A percentile compares a stretch with the other conserved stretches of the same genome.
phyloP scores from a whole-genome alignment of 805 yeast genomes.

The Nakazawaea siamensis region DNA sequence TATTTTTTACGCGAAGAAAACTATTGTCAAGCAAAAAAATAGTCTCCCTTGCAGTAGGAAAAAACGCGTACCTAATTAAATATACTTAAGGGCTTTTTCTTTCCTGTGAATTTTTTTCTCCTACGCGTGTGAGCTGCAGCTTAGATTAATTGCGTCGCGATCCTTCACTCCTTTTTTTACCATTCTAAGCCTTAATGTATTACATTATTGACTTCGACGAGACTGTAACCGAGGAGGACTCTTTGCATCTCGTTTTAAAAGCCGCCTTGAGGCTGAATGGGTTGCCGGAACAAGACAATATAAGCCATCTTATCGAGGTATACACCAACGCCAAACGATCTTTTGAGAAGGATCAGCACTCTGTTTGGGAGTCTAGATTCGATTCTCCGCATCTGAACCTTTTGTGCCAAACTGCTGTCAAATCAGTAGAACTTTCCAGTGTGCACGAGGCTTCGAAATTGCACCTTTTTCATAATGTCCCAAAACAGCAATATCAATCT shows the following conservation, averaged over 20 bases:
- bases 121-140: too few species aligned
- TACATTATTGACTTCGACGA: slow-evolving; percentile 63
- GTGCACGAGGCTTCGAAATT: slow-evolving; percentile 30
- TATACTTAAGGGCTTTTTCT: too few species aligned
- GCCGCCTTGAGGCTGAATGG: slow-evolving; percentile 28
- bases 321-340: slow-evolving; percentile 30
- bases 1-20: too few species aligned
- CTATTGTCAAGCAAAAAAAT: too few species aligned
- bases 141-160: too few species aligned
- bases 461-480: slow-evolving; percentile 34
- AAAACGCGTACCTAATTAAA: too few species aligned
- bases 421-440: slow-evolving; percentile 39
- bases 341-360: slow-evolving; percentile 17
- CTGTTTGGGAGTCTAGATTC: slow-evolving; percentile 14
- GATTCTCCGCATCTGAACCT: slow-evolving; percentile 30
- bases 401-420: slow-evolving; percentile 35
- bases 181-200: too few species aligned
- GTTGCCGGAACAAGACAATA: slow-evolving; percentile 19
- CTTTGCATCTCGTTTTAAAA: slow-evolving; percentile 41
- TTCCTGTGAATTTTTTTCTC: too few species aligned
- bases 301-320: slow-evolving; percentile 29
- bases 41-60: too few species aligned
- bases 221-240: slow-evolving; percentile 48
- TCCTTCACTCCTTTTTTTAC: too few species aligned
- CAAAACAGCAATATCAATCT: slow-evolving; percentile 19